Evolutionary conservation across 345 rosid genomes (phyloP), one percentile per base, ranked within the genome.

Genomic region (Populus ilicifolia): DNA sequence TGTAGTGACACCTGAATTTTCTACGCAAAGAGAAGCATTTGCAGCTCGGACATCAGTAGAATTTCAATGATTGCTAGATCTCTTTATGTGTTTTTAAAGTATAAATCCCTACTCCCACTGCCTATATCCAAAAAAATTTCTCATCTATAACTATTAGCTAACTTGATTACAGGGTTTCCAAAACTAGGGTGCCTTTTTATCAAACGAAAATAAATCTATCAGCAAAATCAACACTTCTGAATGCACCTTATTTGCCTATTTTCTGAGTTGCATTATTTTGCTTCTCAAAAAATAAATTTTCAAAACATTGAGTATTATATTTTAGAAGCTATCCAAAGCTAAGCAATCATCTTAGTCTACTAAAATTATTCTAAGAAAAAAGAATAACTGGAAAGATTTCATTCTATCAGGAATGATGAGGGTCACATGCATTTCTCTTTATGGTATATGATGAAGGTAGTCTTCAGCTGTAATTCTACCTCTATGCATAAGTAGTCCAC

Each of bases 371-470:
- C 35, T 17, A 13, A 30, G 29, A 21, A 20, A 67, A 71, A 43
- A 30, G 75, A 67, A 56, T 17, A 17, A 18, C 21, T 23, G 13
- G 9, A 69, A 44, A 72, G 35, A 14, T 62, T 13, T 78, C 70
- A n/a, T 43, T 79, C 64, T n/a, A 46, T 17, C 78, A 72, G 78
- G 68, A 74, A 84, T 87, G 85, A 82, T 82, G 80, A 69, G 48
- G 30, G 71, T 41, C 87, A 76, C 82, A 85, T 77, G 82, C 74
- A 69, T 77, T 75, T 78, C 80, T 63, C 82, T 75, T 80, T 71
- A 75, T 56, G 62, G 83, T 72, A 79, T 72, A 83, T 85, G 82
- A 82, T 87, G 85, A 76, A 74, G 77, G 61, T 67, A 70, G 79
- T 25, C 75, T 74, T 79, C 38, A 50, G 52, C 78, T 71, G 69